Conservation (phyloP, 768 basidiomycete genomes). For the Psilocybe subaeruginosa region DNA sequence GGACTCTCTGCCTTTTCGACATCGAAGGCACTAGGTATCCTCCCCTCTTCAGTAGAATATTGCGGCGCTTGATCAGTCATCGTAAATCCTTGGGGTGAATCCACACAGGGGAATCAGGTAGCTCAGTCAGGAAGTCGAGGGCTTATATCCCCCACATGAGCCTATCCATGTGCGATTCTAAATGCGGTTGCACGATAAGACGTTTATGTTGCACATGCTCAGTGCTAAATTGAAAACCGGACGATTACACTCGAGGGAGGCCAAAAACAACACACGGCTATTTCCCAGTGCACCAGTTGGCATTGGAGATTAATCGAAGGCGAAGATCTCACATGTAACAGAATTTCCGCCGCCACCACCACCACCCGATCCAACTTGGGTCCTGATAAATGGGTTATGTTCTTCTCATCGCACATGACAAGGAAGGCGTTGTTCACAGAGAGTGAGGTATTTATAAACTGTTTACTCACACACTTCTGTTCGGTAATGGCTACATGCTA, state of each 20-base stretch:
- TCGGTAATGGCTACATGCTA: neutral
- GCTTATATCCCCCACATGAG: constrained; percentile 23
- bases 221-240: constrained; percentile 3
- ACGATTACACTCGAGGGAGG: neutral
- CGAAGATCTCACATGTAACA: neutral
- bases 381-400: neutral
- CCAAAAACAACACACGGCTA: neutral
- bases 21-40: constrained; percentile 20
- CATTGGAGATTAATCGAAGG: constrained; percentile 2
- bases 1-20: constrained; percentile 28
- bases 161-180: constrained; percentile 15
- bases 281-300: neutral
- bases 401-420: constrained; percentile 3
- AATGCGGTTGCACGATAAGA: constrained; percentile 20
- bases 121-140: neutral
- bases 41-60: constrained; percentile 25
- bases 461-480: neutral
- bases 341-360: neutral
- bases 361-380: neutral
- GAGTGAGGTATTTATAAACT: neutral
- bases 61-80: constrained; percentile 30
- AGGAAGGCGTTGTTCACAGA: neutral
- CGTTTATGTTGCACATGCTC: constrained; percentile 24
- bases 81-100: constrained; percentile 13
- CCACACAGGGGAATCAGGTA: constrained; percentile 12